phyloP scores from a whole-genome alignment of 495 filamentous ascomycete species.

The Xylaria sp. region DNA sequence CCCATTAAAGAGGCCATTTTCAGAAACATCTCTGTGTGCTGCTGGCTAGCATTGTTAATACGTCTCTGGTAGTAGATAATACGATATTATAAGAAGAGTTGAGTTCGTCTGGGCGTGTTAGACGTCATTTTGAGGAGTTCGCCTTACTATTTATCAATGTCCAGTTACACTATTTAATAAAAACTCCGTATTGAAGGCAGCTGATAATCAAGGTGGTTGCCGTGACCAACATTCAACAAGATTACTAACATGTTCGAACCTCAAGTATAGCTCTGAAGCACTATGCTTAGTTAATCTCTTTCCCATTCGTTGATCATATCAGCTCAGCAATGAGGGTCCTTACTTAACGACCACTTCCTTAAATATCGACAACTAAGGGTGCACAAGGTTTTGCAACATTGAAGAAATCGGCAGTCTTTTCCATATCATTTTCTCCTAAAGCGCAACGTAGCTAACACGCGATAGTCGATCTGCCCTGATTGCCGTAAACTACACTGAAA shows the following conservation, averaged over 20 bases:
- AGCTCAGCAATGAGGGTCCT: not conserved
- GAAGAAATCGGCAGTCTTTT: not conserved
- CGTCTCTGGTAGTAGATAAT: too few species aligned
- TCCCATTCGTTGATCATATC: not conserved
- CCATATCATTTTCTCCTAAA: not conserved
- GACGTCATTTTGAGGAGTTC: not conserved
- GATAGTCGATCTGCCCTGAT: not conserved
- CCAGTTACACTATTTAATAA: too few species aligned
- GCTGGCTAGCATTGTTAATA: not conserved
- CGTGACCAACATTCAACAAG: not conserved
- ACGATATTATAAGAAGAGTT: not conserved
- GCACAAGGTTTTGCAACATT: not conserved
- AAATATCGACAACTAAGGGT: not conserved
- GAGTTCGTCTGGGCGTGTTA: not conserved
- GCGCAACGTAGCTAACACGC: not conserved
- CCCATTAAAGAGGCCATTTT: not conserved
- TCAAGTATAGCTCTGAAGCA: not conserved
- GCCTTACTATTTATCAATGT: not conserved
- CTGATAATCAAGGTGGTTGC: too few species aligned
- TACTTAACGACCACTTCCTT: not conserved
- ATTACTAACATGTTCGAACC: not conserved
- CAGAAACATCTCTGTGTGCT: not conserved
- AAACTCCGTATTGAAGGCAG: too few species aligned
- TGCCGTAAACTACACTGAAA: not conserved
- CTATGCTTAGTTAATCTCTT: not conserved